Conservation (phyloP, 768 basidiomycete species). For the Trametes sanguinea region DNA sequence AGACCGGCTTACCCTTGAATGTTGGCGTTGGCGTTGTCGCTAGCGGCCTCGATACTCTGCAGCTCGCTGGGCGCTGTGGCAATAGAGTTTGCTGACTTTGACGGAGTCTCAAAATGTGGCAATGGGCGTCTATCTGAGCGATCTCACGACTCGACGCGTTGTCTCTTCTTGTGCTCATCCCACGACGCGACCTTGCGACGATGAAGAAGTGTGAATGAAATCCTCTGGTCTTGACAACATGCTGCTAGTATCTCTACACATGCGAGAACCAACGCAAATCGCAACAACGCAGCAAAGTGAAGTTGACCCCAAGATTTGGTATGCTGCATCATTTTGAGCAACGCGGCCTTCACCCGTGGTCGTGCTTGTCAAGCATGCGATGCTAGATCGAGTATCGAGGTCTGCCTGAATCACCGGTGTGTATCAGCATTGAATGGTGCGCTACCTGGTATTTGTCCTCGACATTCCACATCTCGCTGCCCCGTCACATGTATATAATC, state of each 20-base stretch:
- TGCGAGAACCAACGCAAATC: no score
- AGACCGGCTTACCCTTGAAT: conserved; percentile 26
- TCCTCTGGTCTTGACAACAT: no score
- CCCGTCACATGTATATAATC: neutral
- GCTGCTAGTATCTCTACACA: no score
- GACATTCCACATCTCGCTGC: neutral
- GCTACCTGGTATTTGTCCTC: conserved; percentile 20
- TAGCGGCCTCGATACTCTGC: conserved; percentile 18
- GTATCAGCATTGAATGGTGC: conserved; percentile 17
- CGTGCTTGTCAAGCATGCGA: conserved; percentile 24
- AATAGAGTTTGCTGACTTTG: conserved; percentile 24
- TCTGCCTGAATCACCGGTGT: conserved; percentile 23
- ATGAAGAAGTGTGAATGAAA: no score
- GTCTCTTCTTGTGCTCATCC: neutral
- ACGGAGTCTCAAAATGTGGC: conserved; percentile 10
- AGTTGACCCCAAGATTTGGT: no score
- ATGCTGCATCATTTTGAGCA: conserved; percentile 22
- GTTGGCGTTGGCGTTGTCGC: conserved; percentile 26
- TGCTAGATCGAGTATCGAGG: conserved; percentile 16
- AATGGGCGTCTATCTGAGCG: neutral
- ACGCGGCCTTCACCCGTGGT: conserved; percentile 13
- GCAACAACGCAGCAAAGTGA: no score
- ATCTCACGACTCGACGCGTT: neutral
- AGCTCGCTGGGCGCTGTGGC: conserved; percentile 17
- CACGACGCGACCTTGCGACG: neutral